These are phyloP conservation scores for Mycena albidolilacea DNA, from an alignment of 768 basidiomycete genomes.

Conservation along the genomic window DNA sequence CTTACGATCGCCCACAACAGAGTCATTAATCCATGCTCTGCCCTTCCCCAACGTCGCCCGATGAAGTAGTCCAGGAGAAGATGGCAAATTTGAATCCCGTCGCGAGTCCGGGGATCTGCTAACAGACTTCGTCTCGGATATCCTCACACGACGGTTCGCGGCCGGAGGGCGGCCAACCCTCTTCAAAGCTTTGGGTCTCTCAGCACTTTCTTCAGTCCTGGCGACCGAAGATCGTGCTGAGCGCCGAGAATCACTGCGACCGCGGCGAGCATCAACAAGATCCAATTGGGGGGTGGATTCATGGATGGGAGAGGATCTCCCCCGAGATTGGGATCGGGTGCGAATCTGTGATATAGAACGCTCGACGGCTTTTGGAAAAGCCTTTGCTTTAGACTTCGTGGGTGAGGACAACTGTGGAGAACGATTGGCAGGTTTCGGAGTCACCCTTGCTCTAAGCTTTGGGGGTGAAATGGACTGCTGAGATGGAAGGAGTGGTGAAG, in stretches of 20 bases:
- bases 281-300: slow-evolving; percentile 10
- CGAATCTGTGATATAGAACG: slow-evolving; percentile 29
- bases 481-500: slow-evolving; percentile 42
- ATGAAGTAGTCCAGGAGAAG: slow-evolving; percentile 5
- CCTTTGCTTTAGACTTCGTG: slow-evolving; percentile 28
- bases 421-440: slow-evolving; percentile 23
- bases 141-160: not conserved
- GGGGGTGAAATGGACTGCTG: slow-evolving; percentile 41
- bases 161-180: not conserved
- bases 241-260: slow-evolving; percentile 16
- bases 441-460: slow-evolving; percentile 16
- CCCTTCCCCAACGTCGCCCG: not conserved
- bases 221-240: slow-evolving; percentile 13
- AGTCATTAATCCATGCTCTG: not conserved
- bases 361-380: slow-evolving; percentile 12
- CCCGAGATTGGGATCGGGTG: slow-evolving; percentile 34
- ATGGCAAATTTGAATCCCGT: not conserved
- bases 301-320: slow-evolving; percentile 7
- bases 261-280: slow-evolving; percentile 6
- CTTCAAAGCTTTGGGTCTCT: not conserved
- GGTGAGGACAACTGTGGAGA: slow-evolving; percentile 39
- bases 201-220: not conserved
- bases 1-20: slow-evolving; percentile 10
- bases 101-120: not conserved
- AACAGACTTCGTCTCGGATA: not conserved